phyloP scores from a whole-genome alignment of 116 monocot genomes.

The Dioscorea cayenensis region DNA sequence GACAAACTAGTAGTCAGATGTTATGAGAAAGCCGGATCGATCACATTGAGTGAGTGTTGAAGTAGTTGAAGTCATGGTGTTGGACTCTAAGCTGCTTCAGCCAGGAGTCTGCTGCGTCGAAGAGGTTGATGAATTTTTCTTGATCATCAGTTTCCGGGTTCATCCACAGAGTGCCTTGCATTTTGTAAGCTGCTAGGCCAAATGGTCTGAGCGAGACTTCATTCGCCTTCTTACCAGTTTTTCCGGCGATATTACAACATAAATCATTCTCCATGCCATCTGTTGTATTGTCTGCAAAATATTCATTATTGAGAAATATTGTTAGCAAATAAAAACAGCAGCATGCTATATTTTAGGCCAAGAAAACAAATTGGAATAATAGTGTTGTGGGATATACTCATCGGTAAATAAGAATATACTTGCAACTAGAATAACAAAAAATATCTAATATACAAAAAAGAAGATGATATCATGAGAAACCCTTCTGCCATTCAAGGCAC shows the following conservation, averaged over 20 bases:
- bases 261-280: neutral
- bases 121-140: neutral
- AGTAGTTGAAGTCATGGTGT: conserved; percentile 21
- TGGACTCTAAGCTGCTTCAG: conserved; percentile 16
- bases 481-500: too few relatives aligned
- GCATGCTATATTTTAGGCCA: too few relatives aligned
- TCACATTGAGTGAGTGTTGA: conserved; percentile 12
- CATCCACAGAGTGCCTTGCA: conserved; percentile 10
- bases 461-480: too few relatives aligned
- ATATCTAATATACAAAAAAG: too few relatives aligned
- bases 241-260: neutral
- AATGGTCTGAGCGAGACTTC: conserved; percentile 10
- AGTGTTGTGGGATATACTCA: too few relatives aligned
- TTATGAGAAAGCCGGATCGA: neutral
- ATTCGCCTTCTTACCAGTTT: neutral
- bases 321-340: too few relatives aligned
- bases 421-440: too few relatives aligned
- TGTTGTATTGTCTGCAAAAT: neutral
- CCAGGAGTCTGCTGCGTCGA: conserved; percentile 16
- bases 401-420: too few relatives aligned
- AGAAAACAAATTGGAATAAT: too few relatives aligned
- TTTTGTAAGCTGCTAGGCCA: conserved; percentile 19
- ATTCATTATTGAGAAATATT: too few relatives aligned
- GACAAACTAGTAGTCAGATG: neutral
- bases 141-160: conserved; percentile 9